Base-by-base conservation (phyloP, 2,329 filamentous ascomycete genomes). In the Penicillium rolfsii region DNA sequence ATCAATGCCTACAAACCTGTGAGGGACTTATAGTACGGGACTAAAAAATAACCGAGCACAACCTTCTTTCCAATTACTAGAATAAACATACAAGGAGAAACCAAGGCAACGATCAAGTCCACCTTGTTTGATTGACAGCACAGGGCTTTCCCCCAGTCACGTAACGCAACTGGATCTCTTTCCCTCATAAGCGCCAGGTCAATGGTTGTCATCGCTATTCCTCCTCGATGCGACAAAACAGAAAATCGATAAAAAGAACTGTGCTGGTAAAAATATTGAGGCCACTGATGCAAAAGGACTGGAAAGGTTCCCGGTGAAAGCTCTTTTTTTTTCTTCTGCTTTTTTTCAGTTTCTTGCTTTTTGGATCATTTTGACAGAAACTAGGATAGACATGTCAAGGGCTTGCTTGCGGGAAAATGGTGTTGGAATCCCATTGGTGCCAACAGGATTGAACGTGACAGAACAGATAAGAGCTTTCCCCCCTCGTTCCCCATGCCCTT, bases 81-180 rank as follows among this genome's bases (percentile, higher is more conserved):
- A 65, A 68, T 56, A 65, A 69, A 75, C 67, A 76, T 64, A 73
- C 72, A 76, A 68, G 73, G 71, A 75, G 72, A 74, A 75, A 75
- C 75, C 82, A 85, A 89, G 88, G 89, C 85, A 89, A 93, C 91
- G 89, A 83, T 94, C 78, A 96, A 94, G 91, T 91, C 87, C 87
- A 89, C 83, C 88, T 90, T 89, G 86, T 85, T 43, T 86, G 86
- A 73, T 77, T 77, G 84, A 86, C 83, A 87, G 84, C 87, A 95
- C 93, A 97, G 93, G 94, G 94, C 94, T 93, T 97, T 98, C 94
- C 93, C 93, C 92, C 89, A 81, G 77, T 77, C 67, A 71, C 73
- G 70, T 71, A 79, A 77, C 76, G 78, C 80, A 73, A 72, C 75
- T 76, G 76, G 92, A 89, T 97, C 93, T 98, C 94, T 98, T 98